Conservation (phyloP, 345 rosid genomes). For the Camelina neglecta region DNA sequence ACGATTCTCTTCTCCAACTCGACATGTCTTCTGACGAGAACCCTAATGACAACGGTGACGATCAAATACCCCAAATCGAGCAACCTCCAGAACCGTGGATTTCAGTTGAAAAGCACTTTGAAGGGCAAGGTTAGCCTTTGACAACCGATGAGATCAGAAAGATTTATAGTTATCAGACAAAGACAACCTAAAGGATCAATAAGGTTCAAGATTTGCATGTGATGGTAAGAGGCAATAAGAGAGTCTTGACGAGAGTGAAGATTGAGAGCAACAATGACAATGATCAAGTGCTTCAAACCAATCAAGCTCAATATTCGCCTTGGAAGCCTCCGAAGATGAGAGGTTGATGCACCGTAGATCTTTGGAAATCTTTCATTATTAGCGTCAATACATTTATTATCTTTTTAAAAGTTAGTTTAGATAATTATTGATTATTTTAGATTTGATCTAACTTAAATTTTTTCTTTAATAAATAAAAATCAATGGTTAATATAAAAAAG, state of each 20-base stretch:
- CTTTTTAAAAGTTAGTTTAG: no score
- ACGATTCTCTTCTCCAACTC: conserved; percentile 61
- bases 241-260: not conserved
- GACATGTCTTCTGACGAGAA: conserved; percentile 29
- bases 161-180: not conserved
- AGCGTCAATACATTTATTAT: no score
- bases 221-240: not conserved
- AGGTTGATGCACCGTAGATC: not conserved
- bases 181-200: conserved; percentile 40
- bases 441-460: no score
- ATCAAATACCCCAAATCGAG: not conserved
- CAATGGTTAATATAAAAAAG: no score
- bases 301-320: not conserved
- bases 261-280: conserved; percentile 31
- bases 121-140: not conserved
- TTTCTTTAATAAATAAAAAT: no score
- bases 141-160: not conserved
- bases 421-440: no score
- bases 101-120: not conserved
- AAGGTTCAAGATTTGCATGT: conserved; percentile 32
- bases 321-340: not conserved
- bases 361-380: not conserved
- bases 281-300: conserved; percentile 17
- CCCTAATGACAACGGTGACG: not conserved
- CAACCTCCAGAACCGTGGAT: not conserved